These are phyloP conservation scores for Tillandsia leiboldiana DNA, from an alignment of 176 grass and related monocot genomes.

Conservation along the genomic window DNA sequence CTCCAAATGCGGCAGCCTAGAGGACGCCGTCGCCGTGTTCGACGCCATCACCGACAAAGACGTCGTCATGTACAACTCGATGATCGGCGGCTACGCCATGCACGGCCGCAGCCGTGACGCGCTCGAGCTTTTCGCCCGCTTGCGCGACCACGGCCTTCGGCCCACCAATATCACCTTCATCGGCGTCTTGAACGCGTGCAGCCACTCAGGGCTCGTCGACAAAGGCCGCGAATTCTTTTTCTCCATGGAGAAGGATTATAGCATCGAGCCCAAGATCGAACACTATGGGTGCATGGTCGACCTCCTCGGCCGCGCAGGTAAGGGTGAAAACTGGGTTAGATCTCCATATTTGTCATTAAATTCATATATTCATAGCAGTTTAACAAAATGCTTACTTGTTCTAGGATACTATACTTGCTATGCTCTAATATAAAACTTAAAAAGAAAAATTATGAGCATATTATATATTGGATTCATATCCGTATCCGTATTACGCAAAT, in stretches of 20 bases:
- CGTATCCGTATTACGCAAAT: no score
- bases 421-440: no score
- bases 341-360: no score
- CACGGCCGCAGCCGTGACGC: conserved; percentile 49
- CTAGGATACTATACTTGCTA: no score
- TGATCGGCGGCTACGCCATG: conserved; percentile 85
- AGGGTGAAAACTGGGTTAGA: no score
- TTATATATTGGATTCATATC: no score
- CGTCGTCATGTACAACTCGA: conserved; percentile 66
- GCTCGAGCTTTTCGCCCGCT: conserved; percentile 30
- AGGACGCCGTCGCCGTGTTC: conserved; percentile 64
- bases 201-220: conserved; percentile 64
- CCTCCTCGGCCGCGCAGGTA: conserved; percentile 46
- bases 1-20: conserved; percentile 80
- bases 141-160: conserved; percentile 27
- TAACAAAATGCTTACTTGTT: no score
- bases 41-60: conserved; percentile 42
- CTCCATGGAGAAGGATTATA: conserved; percentile 48
- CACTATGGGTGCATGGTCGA: conserved; percentile 91
- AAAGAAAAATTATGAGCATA: no score
- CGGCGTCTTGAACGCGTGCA: conserved; percentile 64
- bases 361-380: no score
- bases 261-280: conserved; percentile 72
- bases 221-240: conserved; percentile 36
- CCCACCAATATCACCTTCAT: conserved; percentile 93